phyloP scores from a whole-genome alignment of 2,329 filamentous ascomycete genomes.

The Aspergillus texensis region DNA sequence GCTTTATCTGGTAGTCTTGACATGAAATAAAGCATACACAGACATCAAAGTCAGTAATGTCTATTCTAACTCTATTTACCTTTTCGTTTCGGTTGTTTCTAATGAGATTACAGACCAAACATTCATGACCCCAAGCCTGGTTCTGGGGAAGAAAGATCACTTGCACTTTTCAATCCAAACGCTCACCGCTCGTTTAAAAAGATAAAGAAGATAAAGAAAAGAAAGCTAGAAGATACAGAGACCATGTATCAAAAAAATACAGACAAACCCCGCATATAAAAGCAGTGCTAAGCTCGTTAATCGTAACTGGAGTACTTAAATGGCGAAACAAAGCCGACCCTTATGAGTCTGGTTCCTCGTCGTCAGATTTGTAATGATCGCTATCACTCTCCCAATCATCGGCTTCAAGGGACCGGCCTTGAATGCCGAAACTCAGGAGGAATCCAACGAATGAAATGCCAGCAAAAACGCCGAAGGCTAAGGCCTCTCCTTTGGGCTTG shows the following conservation, averaged over 20 bases:
- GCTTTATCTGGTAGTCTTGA: background rate
- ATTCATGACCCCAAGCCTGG: background rate
- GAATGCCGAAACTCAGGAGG: slow-evolving; percentile 75
- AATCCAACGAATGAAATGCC: slow-evolving; percentile 81
- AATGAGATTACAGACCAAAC: background rate
- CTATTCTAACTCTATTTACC: background rate
- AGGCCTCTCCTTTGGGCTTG: slow-evolving; percentile 75
- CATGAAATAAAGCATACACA: background rate
- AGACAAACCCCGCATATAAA: background rate
- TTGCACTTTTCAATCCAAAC: background rate
- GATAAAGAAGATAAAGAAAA: background rate
- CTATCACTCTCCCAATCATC: slow-evolving; percentile 55
- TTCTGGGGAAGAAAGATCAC: background rate
- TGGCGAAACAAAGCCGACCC: background rate
- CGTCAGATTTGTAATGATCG: slow-evolving; percentile 49
- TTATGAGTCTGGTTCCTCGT: slow-evolving; percentile 38
- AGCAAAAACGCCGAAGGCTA: slow-evolving; percentile 87
- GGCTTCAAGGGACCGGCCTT: slow-evolving; percentile 62
- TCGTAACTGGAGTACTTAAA: background rate
- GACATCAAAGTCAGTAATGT: background rate
- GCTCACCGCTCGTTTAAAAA: background rate
- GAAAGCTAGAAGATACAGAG: background rate
- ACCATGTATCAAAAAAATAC: background rate
- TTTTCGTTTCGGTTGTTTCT: background rate
- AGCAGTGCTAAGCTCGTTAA: background rate